These are phyloP conservation scores for Kwoniella sp. DNA, from an alignment of 768 basidiomycete species.

Conservation along the genomic window DNA sequence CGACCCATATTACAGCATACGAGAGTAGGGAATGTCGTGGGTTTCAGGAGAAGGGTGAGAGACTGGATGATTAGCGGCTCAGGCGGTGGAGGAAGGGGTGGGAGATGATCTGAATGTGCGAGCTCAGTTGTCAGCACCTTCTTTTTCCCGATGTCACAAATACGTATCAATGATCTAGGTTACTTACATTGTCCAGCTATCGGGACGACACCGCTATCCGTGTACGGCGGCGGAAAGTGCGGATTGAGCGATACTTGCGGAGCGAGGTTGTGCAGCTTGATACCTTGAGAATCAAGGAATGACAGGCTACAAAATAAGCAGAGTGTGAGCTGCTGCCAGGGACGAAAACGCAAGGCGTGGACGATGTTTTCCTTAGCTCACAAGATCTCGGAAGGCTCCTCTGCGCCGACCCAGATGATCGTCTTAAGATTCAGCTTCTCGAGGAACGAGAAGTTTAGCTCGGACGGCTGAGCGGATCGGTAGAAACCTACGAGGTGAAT, in stretches of 20 bases:
- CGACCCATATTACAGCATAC: slow-evolving; percentile 57
- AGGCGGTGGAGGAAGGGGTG: slow-evolving; percentile 50
- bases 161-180: not conserved
- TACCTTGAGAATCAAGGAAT: slow-evolving; percentile 53
- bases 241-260: slow-evolving; percentile 48
- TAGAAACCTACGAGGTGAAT: slow-evolving; percentile 47
- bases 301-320: slow-evolving; percentile 24
- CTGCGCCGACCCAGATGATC: slow-evolving; percentile 57
- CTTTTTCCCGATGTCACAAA: slow-evolving; percentile 18
- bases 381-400: slow-evolving; percentile 55
- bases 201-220: slow-evolving; percentile 46
- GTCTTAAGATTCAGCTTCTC: slow-evolving; percentile 58
- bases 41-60: slow-evolving; percentile 54
- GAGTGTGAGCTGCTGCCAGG: slow-evolving; percentile 1
- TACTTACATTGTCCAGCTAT: slow-evolving; percentile 43
- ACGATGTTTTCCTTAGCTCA: too few relatives aligned
- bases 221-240: slow-evolving; percentile 50
- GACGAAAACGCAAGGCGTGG: too few relatives aligned
- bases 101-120: slow-evolving; percentile 43
- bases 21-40: slow-evolving; percentile 51
- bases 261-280: slow-evolving; percentile 54
- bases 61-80: slow-evolving; percentile 57
- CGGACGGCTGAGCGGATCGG: slow-evolving; percentile 57
- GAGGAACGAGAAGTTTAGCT: slow-evolving; percentile 62
- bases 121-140: not conserved